phyloP scores from a whole-genome alignment of 1,284 basidiomycete genomes.

The Rhizoctonia solani region DNA sequence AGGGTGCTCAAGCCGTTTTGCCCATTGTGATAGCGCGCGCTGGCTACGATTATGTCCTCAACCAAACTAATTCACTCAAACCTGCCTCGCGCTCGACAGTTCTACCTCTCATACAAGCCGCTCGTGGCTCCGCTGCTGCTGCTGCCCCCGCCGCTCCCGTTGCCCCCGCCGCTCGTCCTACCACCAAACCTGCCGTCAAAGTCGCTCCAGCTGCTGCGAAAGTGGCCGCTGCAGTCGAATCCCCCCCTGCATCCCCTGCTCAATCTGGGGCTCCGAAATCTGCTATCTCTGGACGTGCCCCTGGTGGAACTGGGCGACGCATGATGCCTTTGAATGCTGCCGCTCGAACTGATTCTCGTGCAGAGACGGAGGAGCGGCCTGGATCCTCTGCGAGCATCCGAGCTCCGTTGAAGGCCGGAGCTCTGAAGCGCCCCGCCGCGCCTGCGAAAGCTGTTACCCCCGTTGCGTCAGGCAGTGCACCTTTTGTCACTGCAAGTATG shows the following conservation, averaged over 20 bases:
- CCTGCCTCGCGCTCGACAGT: slow-evolving; percentile 88
- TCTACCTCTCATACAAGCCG: slow-evolving; percentile 81
- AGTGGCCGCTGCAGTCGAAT: slow-evolving; percentile 55
- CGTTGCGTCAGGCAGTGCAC: slow-evolving; percentile 48
- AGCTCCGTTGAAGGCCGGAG: slow-evolving; percentile 38
- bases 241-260: slow-evolving; percentile 36
- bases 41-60: slow-evolving; percentile 86
- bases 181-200: slow-evolving; percentile 43
- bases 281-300: slow-evolving; percentile 33
- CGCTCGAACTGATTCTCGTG: slow-evolving; percentile 41
- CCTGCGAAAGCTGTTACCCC: slow-evolving; percentile 42
- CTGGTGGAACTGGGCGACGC: slow-evolving; percentile 34
- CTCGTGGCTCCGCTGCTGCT: slow-evolving; percentile 45
- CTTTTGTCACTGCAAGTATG: slow-evolving; percentile 70
- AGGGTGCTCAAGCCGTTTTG: slow-evolving; percentile 82
- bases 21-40: slow-evolving; percentile 76
- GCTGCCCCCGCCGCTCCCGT: slow-evolving; percentile 56
- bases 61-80: slow-evolving; percentile 85
- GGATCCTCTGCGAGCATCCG: slow-evolving; percentile 35
- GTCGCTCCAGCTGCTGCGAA: slow-evolving; percentile 44
- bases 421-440: slow-evolving; percentile 57
- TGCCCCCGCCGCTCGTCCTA: slow-evolving; percentile 41
- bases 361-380: slow-evolving; percentile 37
- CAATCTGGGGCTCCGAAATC: slow-evolving; percentile 34
- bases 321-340: slow-evolving; percentile 35